phyloP scores from a whole-genome alignment of 495 filamentous ascomycete genomes.

The Penicillium cosmopolitanum region DNA sequence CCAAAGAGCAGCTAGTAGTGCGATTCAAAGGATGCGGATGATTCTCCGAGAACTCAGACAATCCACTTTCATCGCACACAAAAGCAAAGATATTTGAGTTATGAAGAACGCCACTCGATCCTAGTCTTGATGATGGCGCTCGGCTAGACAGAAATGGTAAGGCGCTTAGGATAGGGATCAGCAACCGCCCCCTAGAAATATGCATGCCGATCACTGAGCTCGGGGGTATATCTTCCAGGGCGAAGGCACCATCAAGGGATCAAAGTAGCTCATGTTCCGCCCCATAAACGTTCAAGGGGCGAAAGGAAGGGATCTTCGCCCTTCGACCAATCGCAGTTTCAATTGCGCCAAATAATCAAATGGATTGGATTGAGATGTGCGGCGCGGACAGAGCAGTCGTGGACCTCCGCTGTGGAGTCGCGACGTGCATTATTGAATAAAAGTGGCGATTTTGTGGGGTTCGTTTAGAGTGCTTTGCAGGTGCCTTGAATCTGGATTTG shows the following conservation, averaged over 20 bases:
- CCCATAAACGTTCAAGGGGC: slow-evolving; percentile 3
- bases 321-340: neutral
- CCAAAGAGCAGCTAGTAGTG: too few species aligned
- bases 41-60: too few species aligned
- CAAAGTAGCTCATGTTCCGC: neutral
- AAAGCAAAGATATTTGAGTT: neutral
- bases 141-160: neutral
- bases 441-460: slow-evolving; percentile 12
- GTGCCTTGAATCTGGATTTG: neutral
- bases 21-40: too few species aligned
- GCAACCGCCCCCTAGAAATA: neutral
- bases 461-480: slow-evolving; percentile 8
- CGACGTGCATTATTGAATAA: slow-evolving; percentile 15
- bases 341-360: neutral
- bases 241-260: neutral
- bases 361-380: neutral
- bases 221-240: neutral
- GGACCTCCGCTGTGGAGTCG: slow-evolving; percentile 2
- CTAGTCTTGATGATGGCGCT: neutral
- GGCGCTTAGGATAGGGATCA: neutral
- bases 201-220: slow-evolving; percentile 2
- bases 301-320: neutral
- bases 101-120: neutral
- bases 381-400: neutral
- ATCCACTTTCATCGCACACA: too few species aligned